These are phyloP conservation scores for Pisolithus orientalis DNA, from an alignment of 768 basidiomycete genomes.

Conservation along the genomic window DNA sequence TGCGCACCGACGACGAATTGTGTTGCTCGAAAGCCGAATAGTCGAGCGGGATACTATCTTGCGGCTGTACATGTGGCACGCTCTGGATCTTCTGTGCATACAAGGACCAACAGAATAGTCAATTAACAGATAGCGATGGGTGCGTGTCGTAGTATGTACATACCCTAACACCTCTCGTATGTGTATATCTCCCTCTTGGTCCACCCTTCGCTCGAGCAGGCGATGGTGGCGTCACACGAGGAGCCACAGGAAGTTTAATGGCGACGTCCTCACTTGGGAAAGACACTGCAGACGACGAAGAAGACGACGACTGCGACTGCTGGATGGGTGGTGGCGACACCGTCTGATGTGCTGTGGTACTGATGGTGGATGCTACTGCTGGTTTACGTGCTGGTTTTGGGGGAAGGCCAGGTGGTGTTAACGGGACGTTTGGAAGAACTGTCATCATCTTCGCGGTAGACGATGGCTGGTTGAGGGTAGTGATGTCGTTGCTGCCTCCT, in stretches of 20 bases:
- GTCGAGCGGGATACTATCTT: not conserved
- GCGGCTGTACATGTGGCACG: no score
- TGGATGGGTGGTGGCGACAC: not conserved
- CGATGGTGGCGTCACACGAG: not conserved
- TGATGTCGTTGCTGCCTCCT: no score
- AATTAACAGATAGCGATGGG: not conserved
- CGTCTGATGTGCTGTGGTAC: no score
- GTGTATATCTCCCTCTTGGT: not conserved
- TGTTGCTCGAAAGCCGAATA: not conserved
- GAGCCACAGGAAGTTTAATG: not conserved
- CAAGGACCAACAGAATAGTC: no score
- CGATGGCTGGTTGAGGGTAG: no score
- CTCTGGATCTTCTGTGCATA: not conserved
- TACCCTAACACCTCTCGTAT: not conserved
- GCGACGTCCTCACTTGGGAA: not conserved
- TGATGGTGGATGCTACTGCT: no score
- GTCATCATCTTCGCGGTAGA: no score
- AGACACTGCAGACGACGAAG: not conserved
- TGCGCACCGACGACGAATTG: not conserved
- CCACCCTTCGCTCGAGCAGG: not conserved
- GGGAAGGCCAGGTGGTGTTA: not conserved
- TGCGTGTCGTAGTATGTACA: not conserved
- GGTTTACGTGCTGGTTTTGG: not conserved
- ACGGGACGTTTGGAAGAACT: no score
- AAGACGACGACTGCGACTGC: not conserved